Conservation (phyloP, 108 stramenopile genomes). For the Pseudonitzschia pungens region DNA sequence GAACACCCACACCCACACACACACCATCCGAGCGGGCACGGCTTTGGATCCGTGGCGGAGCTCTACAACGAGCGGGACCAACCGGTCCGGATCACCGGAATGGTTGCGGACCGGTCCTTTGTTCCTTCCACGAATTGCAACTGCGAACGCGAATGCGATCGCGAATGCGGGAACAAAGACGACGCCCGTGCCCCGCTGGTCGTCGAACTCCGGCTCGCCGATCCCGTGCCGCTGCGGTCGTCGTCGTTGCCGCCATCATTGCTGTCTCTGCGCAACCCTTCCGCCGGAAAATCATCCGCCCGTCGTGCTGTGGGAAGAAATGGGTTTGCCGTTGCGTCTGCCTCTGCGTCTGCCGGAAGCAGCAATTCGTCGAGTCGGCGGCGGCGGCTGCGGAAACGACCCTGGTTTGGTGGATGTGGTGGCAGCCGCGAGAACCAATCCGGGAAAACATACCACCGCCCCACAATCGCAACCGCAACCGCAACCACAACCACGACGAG, state of each 20-base stretch:
- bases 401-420: not conserved
- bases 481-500: not conserved
- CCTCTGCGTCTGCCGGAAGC: too few relatives aligned
- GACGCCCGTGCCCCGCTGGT: not conserved
- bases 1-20: too few relatives aligned
- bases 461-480: not conserved
- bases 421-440: not conserved
- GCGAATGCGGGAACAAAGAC: too few relatives aligned
- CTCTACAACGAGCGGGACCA: conserved; percentile 11
- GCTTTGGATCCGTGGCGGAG: not conserved
- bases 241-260: not conserved
- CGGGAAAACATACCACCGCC: too few relatives aligned
- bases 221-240: not conserved
- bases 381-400: not conserved
- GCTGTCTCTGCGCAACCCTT: not conserved
- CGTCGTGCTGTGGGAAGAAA: too few relatives aligned
- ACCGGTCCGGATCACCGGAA: conserved; percentile 30
- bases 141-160: not conserved
- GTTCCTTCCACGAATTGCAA: not conserved
- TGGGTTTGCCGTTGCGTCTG: too few relatives aligned
- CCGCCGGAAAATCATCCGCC: not conserved
- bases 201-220: not conserved
- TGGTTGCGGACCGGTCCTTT: not conserved
- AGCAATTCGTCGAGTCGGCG: not conserved
- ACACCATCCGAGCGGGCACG: too few relatives aligned